Base-by-base conservation (phyloP, 371 early-diverging fungal species). In the Syncephalastrum monosporum region DNA sequence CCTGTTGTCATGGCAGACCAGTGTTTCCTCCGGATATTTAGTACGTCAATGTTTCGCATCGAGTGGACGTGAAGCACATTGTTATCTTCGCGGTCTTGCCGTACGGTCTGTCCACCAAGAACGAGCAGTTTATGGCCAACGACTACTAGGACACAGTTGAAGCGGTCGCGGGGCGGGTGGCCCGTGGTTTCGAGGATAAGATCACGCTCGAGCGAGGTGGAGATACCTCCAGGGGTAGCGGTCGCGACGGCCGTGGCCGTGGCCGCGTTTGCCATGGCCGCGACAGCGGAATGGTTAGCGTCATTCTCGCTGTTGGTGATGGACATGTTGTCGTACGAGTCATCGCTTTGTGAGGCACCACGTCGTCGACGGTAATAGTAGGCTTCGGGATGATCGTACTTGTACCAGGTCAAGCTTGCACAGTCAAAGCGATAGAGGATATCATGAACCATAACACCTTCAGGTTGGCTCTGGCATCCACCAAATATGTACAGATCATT, bases 401-500 rank as follows among this genome's bases (percentile, higher is more conserved):
- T 67, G 60, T 60, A 57, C 68, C 68, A 67, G 15, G 58, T 63
- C 55, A 60, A 60, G 5, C 41, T 63, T 14, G 17, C 13, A 16
- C 57, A 63, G 44, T 67, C 60, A 2, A 67, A 50, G 12, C 55
- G 59, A 59, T 67, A 57, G 2, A 67, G 63, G n/a, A 59, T 52
- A 42, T 67, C 68, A 42, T 67, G 56, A 7, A 67, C 63, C 29
- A 60, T 24, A 43, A 57, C 59, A 12, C 59, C 47, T n/a, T 67
- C 60, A 16, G 63, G 50, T 16, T 63, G 60, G 14, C 53, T 63
- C 46, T 57, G 59, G 21, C 59, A 67, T 10, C 78, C 78, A 19
- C 74, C 78, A 64, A 70, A 77, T 55, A 70, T 65, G 19, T 64
- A 72, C 10, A 74, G 60, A 56, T 71, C 61, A 56, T 63, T 51